phyloP scores from a whole-genome alignment of 345 rosid species.

The Alliaria petiolata region DNA sequence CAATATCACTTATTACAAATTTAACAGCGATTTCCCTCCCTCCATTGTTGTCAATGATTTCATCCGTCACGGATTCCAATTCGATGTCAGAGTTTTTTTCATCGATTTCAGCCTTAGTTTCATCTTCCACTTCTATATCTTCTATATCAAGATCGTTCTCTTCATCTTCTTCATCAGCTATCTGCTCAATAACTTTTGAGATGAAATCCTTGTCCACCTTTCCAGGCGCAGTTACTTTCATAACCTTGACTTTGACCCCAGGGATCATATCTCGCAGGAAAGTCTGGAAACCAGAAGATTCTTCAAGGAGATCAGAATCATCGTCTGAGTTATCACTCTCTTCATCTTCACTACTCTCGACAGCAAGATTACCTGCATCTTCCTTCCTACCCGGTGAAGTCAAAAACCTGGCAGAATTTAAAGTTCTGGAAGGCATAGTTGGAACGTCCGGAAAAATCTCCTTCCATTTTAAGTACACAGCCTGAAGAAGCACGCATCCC shows the following conservation, averaged over 20 bases:
- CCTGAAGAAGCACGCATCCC: constrained; percentile 44
- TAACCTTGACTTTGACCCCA: constrained; percentile 77
- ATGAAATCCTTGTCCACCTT: constrained; percentile 80
- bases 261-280: constrained; percentile 85
- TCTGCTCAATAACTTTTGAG: constrained; percentile 80
- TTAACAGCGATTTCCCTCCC: constrained; percentile 67
- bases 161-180: constrained; percentile 72
- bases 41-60: constrained; percentile 49
- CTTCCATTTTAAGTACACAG: constrained; percentile 71
- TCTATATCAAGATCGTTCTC: constrained; percentile 52
- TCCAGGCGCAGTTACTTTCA: constrained; percentile 73
- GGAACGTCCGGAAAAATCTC: constrained; percentile 46
- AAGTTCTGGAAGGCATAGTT: constrained; percentile 36
- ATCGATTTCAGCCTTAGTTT: constrained; percentile 50
- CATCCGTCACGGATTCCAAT: constrained; percentile 41
- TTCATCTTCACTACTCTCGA: constrained; percentile 52
- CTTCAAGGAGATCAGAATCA: constrained; percentile 66
- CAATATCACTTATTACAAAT: constrained; percentile 73
- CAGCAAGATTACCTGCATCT: constrained; percentile 48
- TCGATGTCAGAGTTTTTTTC: constrained; percentile 50
- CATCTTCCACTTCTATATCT: constrained; percentile 59
- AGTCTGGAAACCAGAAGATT: constrained; percentile 65
- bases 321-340: constrained; percentile 65
- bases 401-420: constrained; percentile 39
- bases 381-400: constrained; percentile 49